Evolutionary conservation across 2,329 filamentous ascomycete genomes (phyloP).

Genomic region (Tolypocladium album): DNA sequence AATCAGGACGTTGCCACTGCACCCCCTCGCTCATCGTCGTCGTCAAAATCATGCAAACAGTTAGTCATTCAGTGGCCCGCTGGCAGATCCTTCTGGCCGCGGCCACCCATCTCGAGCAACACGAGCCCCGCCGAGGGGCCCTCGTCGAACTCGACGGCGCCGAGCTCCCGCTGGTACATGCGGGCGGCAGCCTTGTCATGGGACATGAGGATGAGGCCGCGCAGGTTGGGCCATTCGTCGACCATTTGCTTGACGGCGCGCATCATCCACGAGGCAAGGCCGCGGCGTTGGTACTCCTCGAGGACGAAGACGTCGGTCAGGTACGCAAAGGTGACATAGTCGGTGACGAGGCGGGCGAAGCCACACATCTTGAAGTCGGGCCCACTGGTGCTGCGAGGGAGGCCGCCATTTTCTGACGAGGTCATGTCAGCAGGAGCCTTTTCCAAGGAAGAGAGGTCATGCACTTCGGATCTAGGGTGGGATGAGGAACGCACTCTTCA

Average conservation of each 20-base stretch:
- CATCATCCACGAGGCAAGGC: conserved; percentile 57
- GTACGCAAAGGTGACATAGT: conserved; percentile 58
- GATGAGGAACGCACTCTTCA: conserved; percentile 21
- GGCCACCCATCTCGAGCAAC: conserved; percentile 29
- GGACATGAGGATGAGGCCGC: conserved; percentile 47
- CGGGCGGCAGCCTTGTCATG: conserved; percentile 25
- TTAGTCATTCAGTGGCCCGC: conserved; percentile 1
- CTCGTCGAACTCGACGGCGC: conserved; percentile 32
- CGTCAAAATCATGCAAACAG: background rate
- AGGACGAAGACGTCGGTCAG: conserved; percentile 57
- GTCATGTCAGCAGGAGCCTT: background rate
- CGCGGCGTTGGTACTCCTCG: conserved; percentile 46
- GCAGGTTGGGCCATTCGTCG: conserved; percentile 45
- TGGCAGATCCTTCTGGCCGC: conserved; percentile 22
- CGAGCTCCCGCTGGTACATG: conserved; percentile 38
- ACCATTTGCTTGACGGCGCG: conserved; percentile 46
- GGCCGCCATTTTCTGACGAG: conserved; percentile 18
- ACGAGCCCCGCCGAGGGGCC: conserved; percentile 27
- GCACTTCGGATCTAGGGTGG: background rate
- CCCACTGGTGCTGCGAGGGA: conserved; percentile 17
- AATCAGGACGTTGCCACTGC: background rate
- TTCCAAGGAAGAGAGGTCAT: background rate
- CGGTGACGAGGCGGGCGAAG: conserved; percentile 51
- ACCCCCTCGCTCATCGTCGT: background rate
- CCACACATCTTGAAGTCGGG: conserved; percentile 25